Evolutionary conservation across 2,329 filamentous ascomycete genomes (phyloP).

Genomic region (Verticillium tricorpus): DNA sequence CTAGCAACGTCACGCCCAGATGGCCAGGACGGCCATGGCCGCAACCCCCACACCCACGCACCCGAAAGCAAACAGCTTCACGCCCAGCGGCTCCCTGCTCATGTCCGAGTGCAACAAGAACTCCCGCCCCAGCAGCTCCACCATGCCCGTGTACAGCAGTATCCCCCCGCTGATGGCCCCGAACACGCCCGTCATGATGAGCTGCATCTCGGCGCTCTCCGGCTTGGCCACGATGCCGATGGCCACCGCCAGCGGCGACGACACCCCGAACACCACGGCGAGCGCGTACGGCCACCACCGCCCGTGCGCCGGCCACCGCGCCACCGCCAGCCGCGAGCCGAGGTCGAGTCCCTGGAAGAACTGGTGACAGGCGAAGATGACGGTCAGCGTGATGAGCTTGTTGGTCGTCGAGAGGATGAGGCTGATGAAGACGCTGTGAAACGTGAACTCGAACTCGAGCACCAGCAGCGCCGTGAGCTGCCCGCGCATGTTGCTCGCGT

Average conservation of each 20-base stretch:
- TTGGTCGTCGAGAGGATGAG: slow-evolving; percentile 65
- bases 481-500: neutral
- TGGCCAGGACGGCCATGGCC: slow-evolving; percentile 77
- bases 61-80: slow-evolving; percentile 63
- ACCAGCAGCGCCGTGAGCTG: slow-evolving; percentile 86
- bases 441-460: slow-evolving; percentile 90
- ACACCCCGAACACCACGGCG: slow-evolving; percentile 67
- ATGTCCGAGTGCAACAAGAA: slow-evolving; percentile 92
- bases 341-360: slow-evolving; percentile 89
- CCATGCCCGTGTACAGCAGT: slow-evolving; percentile 84
- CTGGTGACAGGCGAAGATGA: slow-evolving; percentile 79
- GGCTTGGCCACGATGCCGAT: slow-evolving; percentile 71
- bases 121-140: slow-evolving; percentile 90
- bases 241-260: slow-evolving; percentile 80
- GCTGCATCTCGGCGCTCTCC: slow-evolving; percentile 30
- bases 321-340: slow-evolving; percentile 73
- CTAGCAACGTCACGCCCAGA: slow-evolving; percentile 61
- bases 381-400: slow-evolving; percentile 55
- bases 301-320: slow-evolving; percentile 68
- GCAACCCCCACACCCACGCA: slow-evolving; percentile 70
- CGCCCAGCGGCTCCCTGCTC: slow-evolving; percentile 65
- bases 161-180: slow-evolving; percentile 87
- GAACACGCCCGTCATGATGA: slow-evolving; percentile 82
- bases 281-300: slow-evolving; percentile 72
- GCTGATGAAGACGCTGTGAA: slow-evolving; percentile 90